phyloP scores from a whole-genome alignment of 495 filamentous ascomycete genomes.

The Penicillium waksmanii region DNA sequence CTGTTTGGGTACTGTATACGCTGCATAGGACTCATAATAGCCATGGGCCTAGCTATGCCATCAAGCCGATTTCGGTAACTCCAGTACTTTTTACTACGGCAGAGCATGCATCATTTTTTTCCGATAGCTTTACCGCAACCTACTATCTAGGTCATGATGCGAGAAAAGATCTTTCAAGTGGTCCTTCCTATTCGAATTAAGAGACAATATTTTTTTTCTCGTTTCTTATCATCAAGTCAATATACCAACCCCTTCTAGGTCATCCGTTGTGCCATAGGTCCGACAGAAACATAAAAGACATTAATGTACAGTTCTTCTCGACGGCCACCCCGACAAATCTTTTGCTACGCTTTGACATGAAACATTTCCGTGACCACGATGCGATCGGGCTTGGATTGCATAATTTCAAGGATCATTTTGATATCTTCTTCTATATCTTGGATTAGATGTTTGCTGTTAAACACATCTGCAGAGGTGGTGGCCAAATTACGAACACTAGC shows the following conservation, averaged over 20 bases:
- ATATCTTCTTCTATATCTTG: not conserved
- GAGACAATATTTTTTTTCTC: no score
- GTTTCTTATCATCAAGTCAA: no score
- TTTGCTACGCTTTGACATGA: conserved; percentile 2
- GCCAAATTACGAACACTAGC: not conserved
- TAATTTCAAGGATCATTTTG: not conserved
- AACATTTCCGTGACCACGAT: conserved; percentile 4
- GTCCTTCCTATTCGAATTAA: no score
- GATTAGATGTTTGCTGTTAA: not conserved
- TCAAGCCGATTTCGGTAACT: no score
- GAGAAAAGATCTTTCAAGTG: no score
- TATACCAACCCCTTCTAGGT: not conserved
- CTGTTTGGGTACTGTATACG: no score
- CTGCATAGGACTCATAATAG: no score
- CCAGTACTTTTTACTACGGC: no score
- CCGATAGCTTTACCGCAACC: no score
- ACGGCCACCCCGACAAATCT: not conserved
- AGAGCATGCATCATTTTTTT: no score
- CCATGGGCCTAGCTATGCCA: no score
- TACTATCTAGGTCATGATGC: no score
- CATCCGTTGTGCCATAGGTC: not conserved
- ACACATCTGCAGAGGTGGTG: not conserved
- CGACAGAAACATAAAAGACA: not conserved
- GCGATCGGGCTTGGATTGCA: not conserved
- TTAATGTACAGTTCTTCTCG: not conserved